Evolutionary conservation across 1,139 yeast genomes (phyloP).

Genomic region (Kluyveromyces sp.): DNA sequence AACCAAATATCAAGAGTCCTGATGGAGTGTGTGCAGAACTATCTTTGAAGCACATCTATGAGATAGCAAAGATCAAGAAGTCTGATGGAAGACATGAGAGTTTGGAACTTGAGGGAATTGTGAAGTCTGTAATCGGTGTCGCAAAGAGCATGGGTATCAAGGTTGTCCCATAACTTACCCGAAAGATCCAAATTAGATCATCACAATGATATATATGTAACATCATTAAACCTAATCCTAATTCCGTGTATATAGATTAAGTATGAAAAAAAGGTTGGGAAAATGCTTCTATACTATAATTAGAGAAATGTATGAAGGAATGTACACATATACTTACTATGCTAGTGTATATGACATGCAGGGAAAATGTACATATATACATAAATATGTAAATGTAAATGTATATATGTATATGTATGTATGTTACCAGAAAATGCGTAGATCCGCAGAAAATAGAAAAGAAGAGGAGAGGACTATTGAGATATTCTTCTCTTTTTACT

Average conservation of each 20-base stretch:
- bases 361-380: too few species aligned
- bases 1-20: slow-evolving; percentile 33
- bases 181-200: background rate
- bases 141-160: slow-evolving; percentile 83
- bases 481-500: slow-evolving; percentile 24
- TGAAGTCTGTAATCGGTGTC: slow-evolving; percentile 76
- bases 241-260: slow-evolving; percentile 1
- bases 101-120: slow-evolving; percentile 64
- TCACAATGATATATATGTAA: background rate
- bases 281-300: background rate
- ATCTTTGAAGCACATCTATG: slow-evolving; percentile 83
- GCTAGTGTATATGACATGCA: too few species aligned
- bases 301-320: background rate
- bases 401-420: too few species aligned
- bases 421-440: background rate
- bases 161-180: slow-evolving; percentile 49
- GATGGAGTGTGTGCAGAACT: slow-evolving; percentile 55
- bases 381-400: too few species aligned
- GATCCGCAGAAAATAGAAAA: background rate
- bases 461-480: background rate
- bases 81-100: slow-evolving; percentile 74
- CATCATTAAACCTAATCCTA: background rate
- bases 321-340: too few species aligned
- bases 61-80: slow-evolving; percentile 89
- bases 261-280: background rate